These are phyloP conservation scores for Wakefieldia striispora DNA, from an alignment of 768 basidiomycete species.

Conservation along the genomic window DNA sequence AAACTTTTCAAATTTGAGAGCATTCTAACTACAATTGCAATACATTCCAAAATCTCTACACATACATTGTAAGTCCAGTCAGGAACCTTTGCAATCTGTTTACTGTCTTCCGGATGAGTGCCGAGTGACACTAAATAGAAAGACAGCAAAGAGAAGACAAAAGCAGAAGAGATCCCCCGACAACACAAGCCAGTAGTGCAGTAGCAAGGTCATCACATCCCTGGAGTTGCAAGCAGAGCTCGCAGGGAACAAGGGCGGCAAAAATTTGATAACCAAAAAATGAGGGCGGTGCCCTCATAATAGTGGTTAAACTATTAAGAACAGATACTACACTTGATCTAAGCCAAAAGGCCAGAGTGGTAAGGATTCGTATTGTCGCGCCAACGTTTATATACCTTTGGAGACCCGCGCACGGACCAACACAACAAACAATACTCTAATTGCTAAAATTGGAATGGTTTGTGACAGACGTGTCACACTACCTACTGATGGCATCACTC, in stretches of 20 bases:
- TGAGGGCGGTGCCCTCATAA: constrained; percentile 54
- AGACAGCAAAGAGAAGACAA: not conserved
- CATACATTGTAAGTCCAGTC: too few relatives aligned
- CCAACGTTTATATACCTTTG: constrained; percentile 3
- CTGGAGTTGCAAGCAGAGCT: constrained; percentile 40
- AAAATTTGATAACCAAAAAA: constrained; percentile 53
- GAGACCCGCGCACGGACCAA: constrained; percentile 7
- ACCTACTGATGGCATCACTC: too few relatives aligned
- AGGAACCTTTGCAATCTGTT: constrained; percentile 8
- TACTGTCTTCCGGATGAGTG: constrained; percentile 2
- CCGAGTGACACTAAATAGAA: constrained; percentile 19
- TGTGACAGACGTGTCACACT: too few relatives aligned
- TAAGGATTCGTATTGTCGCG: not conserved
- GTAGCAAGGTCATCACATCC: constrained; percentile 40
- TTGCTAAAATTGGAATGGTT: too few relatives aligned
- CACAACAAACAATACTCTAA: too few relatives aligned
- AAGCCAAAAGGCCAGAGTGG: constrained; percentile 60
- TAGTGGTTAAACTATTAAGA: constrained; percentile 61
- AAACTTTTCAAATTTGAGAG: too few relatives aligned
- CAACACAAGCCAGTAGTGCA: constrained; percentile 53
- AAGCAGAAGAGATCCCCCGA: constrained; percentile 47
- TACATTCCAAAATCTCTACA: too few relatives aligned
- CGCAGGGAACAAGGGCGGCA: constrained; percentile 21
- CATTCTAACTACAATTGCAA: too few relatives aligned
- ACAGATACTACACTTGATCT: constrained; percentile 81